Evolutionary conservation across 495 filamentous ascomycete species (phyloP).

Genomic region (Penicillium psychrofluorescens): DNA sequence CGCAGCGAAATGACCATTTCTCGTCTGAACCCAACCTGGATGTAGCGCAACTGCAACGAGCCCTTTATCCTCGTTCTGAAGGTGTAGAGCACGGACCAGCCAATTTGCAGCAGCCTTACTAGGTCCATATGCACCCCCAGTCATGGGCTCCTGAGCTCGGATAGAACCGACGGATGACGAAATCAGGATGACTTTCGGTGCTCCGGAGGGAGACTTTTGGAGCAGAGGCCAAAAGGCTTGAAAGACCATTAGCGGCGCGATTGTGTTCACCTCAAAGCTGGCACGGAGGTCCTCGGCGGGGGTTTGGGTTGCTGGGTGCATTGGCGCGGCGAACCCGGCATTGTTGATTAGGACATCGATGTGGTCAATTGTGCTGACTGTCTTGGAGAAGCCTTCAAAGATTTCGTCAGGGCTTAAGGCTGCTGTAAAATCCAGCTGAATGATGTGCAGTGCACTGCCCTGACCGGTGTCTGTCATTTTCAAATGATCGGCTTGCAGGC

Average conservation of each 20-base stretch:
- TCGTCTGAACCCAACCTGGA: constrained; percentile 33
- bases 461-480: constrained; percentile 12
- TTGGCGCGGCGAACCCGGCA: constrained; percentile 25
- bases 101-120: constrained; percentile 30
- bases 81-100: constrained; percentile 18
- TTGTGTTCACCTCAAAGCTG: constrained; percentile 31
- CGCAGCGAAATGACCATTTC: constrained; percentile 33
- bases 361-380: constrained; percentile 10
- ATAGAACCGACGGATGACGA: constrained; percentile 17
- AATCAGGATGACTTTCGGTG: constrained; percentile 27
- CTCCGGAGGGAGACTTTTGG: constrained; percentile 8
- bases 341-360: constrained; percentile 48
- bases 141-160: constrained; percentile 14
- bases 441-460: constrained; percentile 29
- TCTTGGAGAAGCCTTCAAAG: background rate
- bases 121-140: constrained; percentile 28
- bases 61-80: constrained; percentile 27
- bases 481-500: constrained; percentile 5
- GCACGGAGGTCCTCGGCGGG: constrained; percentile 16
- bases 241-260: constrained; percentile 28
- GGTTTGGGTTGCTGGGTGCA: constrained; percentile 10
- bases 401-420: constrained; percentile 7
- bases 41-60: constrained; percentile 21
- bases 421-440: constrained; percentile 33
- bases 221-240: constrained; percentile 31